Evolutionary conservation across 495 filamentous ascomycete species (phyloP).

Genomic region (Xylaria grammica): DNA sequence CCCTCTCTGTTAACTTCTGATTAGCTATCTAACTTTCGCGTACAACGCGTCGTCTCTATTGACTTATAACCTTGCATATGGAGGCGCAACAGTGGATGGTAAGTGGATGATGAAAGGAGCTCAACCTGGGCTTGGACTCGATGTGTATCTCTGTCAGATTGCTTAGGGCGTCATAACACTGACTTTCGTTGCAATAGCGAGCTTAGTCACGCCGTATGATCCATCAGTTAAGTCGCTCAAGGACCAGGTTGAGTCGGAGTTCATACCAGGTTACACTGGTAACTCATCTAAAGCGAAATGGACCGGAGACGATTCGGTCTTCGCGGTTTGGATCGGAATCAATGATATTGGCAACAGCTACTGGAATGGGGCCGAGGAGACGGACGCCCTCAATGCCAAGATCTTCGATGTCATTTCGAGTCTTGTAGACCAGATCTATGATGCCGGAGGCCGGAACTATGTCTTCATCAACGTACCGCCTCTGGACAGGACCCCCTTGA

Average conservation of each 20-base stretch:
- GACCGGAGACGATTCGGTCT: constrained; percentile 64
- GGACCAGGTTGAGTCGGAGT: constrained; percentile 59
- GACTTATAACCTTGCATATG: constrained; percentile 72
- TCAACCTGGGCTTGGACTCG: not conserved
- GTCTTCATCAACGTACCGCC: constrained; percentile 78
- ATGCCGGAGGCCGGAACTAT: constrained; percentile 73
- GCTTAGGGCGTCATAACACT: not conserved
- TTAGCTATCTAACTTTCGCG: constrained; percentile 62
- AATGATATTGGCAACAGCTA: constrained; percentile 78
- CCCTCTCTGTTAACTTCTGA: not conserved
- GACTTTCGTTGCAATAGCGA: constrained; percentile 16
- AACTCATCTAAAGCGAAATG: constrained; percentile 49
- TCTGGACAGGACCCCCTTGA: constrained; percentile 67
- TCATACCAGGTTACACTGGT: constrained; percentile 53
- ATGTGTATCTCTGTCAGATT: not conserved
- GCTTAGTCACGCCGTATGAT: constrained; percentile 57
- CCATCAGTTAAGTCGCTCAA: constrained; percentile 62
- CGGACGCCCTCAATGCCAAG: constrained; percentile 47
- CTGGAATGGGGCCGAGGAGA: constrained; percentile 45
- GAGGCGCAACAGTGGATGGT: constrained; percentile 71
- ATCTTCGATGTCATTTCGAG: constrained; percentile 65
- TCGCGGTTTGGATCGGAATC: constrained; percentile 77
- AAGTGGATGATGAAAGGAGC: not conserved
- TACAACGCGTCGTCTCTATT: constrained; percentile 65
- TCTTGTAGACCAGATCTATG: constrained; percentile 63